Evolutionary conservation across 305 asterid genomes (phyloP), one percentile per base, ranked within the genome.

Genomic region (Ilex paraguariensis): DNA sequence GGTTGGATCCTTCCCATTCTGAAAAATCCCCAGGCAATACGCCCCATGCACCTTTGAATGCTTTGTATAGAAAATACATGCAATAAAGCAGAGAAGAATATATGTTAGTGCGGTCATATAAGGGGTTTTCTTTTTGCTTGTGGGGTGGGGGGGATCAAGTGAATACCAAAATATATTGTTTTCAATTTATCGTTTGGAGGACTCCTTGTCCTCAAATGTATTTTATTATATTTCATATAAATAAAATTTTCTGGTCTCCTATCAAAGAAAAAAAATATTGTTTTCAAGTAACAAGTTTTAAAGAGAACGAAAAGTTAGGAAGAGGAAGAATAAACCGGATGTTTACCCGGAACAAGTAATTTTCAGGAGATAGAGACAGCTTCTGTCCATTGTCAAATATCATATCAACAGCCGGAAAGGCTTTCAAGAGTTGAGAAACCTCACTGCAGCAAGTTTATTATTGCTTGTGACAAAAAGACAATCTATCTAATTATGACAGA

Each of bases 11-110:
- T 86, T 84, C 67, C 95, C 99, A 78, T 87, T 90, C 87, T 84
- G 95, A 73, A 90, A 93, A 71, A 93, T 77, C 42, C 99, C 99
- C 66, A 93, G 83, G 86, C 99, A 93, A 84, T 93, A 93, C 61
- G 99, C 77, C 75, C 96, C 97, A 68, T 62, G 90, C 76, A 83
- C 85, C 83, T 87, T 90, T 60, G 97, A 84, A 75, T 93, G 96
- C 99, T 87, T 72, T 66, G 74, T 11, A 52, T 46, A 16, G 68
- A 62, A 13, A 4, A 36, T 36, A 36, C 4, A 36, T 1, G 54
- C 31, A 58, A 68, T 39, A 33, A 64, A 58, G 40, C 36, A 40
- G 59, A 48, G 59, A 52, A 52, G 48, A 56, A 60, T 46, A 58
- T 30, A 57, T 61, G 67, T 70, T 54, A 62, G 59, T 63, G 28